phyloP scores from a whole-genome alignment of 2,329 filamentous ascomycete genomes.

The Ceratocystiopsis minuta region DNA sequence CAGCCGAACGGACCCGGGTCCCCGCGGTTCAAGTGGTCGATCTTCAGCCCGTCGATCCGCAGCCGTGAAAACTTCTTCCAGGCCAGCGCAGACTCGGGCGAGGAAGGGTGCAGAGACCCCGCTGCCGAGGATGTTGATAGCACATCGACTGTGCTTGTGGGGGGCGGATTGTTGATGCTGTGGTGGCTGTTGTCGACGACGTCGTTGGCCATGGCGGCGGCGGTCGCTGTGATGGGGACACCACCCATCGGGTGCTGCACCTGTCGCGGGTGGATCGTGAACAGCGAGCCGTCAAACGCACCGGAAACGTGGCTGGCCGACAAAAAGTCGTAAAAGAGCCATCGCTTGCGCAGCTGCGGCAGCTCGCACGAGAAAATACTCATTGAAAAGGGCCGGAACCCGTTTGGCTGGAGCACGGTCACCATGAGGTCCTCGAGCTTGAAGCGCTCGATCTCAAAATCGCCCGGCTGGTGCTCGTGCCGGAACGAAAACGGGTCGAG shows the following conservation, averaged over 20 bases:
- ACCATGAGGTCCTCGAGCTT: conserved; percentile 87
- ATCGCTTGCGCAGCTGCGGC: conserved; percentile 82
- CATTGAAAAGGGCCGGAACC: conserved; percentile 85
- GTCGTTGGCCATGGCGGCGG: conserved; percentile 39
- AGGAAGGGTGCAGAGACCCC: not conserved
- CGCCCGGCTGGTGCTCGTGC: conserved; percentile 72
- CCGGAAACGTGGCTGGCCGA: conserved; percentile 93
- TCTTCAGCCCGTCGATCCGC: conserved; percentile 80
- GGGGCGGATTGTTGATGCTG: conserved; percentile 22
- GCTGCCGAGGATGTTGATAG: no score
- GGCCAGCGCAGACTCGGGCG: conserved; percentile 18
- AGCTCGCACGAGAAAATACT: conserved; percentile 94
- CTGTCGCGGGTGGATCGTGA: conserved; percentile 90
- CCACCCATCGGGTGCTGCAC: conserved; percentile 37
- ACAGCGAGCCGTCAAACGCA: conserved; percentile 85
- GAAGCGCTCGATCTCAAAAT: conserved; percentile 95
- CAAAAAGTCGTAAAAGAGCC: conserved; percentile 94
- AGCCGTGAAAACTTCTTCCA: conserved; percentile 96
- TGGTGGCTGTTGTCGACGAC: conserved; percentile 39
- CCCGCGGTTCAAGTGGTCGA: conserved; percentile 87
- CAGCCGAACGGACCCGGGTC: conserved; percentile 90
- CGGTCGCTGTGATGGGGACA: conserved; percentile 21
- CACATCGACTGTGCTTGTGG: not conserved
- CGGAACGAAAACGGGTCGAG: conserved; percentile 75
- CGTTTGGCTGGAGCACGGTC: conserved; percentile 75